Base-by-base conservation (phyloP, 306 rosid species). In the Acacia confusa region DNA sequence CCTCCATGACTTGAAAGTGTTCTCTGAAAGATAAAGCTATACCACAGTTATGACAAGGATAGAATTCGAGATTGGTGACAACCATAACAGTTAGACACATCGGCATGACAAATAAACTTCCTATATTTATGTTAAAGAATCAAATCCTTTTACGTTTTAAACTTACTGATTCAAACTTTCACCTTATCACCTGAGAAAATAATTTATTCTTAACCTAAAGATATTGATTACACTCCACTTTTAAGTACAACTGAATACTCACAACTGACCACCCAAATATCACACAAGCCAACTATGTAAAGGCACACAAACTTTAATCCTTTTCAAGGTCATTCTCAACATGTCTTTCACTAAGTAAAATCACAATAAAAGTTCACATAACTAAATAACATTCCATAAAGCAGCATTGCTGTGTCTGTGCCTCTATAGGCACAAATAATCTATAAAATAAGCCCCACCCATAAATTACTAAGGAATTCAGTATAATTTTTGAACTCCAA, bases 1-100 rank as follows among this genome's bases (percentile, higher is more conserved):
- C 78, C 89, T 85, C 97, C 94, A 90, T n/a, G 92, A 87, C 72
- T 85, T 85, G 64, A 87, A 88, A 83, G 84, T 76, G 77, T 82
- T 87, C 71, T 90, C 97, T 92, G 94, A 87, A 88, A 53, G 79
- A 75, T 63, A 68, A 16, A 66, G 52, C 28, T 66, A 47, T 20
- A 70, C 73, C 24, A 25, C 25, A 69, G 77, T 74, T 81, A 75
- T 38, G 47, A 77, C 25, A 66, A 70, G 48, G 48, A 66, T 68
- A 58, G 9, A 66, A 67, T 28, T 66, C 32, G 38, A 19, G 53
- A 10, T 25, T 41, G 25, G 32, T n/a, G 40, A 69, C 74, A 82
- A 71, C 61, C 61, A 38, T 27, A 11, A 50, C 10, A 20, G 14
- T 55, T 45, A 50, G 0, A 36, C 6, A 75, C 67, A 24, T 28